A percentile compares a stretch with the other conserved stretches of the same genome.
phyloP scores from a whole-genome alignment of 176 grass and related monocot genomes.

The Juncus inflexus region DNA sequence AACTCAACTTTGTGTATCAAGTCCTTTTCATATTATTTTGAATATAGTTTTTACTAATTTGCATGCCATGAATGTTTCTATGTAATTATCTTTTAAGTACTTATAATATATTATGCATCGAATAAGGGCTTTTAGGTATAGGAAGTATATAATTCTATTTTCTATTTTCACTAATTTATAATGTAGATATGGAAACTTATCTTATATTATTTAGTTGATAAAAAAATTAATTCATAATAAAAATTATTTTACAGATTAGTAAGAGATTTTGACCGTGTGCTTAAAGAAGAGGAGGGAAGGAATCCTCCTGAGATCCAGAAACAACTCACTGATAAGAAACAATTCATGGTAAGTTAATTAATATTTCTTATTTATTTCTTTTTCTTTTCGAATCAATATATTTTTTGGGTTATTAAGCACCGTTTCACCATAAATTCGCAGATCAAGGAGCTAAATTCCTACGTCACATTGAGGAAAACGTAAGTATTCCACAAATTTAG shows the following conservation, averaged over 20 bases:
- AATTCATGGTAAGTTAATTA: constrained; percentile 65
- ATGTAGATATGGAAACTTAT: neutral
- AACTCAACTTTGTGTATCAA: constrained; percentile 5
- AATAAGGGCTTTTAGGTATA: too few species aligned
- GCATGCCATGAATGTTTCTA: neutral
- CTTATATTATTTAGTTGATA: neutral
- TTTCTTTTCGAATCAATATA: constrained; percentile 13
- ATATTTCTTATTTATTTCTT: constrained; percentile 4
- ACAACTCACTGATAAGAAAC: constrained; percentile 97
- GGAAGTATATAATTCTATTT: too few species aligned
- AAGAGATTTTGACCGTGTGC: constrained; percentile 71
- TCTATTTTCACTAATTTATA: too few species aligned
- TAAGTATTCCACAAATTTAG: constrained; percentile 27
- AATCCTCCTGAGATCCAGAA: constrained; percentile 71
- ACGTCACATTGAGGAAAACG: constrained; percentile 93
- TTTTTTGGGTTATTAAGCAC: constrained; percentile 6
- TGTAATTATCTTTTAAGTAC: neutral
- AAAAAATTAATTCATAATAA: too few species aligned
- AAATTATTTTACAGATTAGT: constrained; percentile 42
- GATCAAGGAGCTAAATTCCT: constrained; percentile 98
- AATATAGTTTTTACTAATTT: neutral
- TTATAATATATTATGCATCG: neutral
- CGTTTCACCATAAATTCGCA: constrained; percentile 27
- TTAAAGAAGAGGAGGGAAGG: constrained; percentile 79
- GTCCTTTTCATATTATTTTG: neutral